These are phyloP conservation scores for Morella rubra DNA, from an alignment of 306 rosid genomes.

Conservation along the genomic window DNA sequence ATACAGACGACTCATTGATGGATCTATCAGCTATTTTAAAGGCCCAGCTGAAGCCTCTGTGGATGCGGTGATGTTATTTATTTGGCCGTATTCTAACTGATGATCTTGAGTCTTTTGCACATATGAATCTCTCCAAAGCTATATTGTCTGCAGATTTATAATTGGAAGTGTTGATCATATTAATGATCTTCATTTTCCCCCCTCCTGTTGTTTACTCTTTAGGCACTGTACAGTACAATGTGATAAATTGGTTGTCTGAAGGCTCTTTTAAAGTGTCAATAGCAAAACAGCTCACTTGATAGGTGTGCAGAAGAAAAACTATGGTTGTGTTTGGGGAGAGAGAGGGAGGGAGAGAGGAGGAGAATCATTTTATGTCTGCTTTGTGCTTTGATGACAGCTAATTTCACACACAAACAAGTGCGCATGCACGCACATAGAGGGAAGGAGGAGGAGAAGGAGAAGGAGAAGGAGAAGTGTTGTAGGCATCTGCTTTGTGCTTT, in stretches of 20 bases:
- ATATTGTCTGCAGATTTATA: conserved; percentile 17
- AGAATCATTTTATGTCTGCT: not conserved
- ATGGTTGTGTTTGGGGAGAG: not conserved
- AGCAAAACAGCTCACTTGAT: not conserved
- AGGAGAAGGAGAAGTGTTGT: too few species aligned
- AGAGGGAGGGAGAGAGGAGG: not conserved
- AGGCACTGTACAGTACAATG: not conserved
- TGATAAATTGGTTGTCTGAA: not conserved
- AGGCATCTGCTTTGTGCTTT: too few species aligned
- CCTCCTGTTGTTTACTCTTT: not conserved
- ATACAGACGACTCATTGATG: conserved; percentile 92
- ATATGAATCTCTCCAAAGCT: not conserved
- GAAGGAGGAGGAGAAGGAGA: too few species aligned
- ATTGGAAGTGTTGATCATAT: conserved; percentile 5
- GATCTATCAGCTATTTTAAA: conserved; percentile 88
- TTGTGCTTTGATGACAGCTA: too few species aligned
- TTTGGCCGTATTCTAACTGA: not conserved
- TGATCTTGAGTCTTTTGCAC: not conserved
- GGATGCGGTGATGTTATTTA: conserved; percentile 75
- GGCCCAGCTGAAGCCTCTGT: conserved; percentile 99
- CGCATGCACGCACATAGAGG: too few species aligned
- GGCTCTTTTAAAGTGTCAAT: not conserved
- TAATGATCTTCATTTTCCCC: not conserved
- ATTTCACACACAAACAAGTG: too few species aligned
- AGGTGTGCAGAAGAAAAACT: not conserved